Percentiles rank a stretch among this genome's conserved stretches.
Conservation (phyloP, 164 flowering plant genomes). For the Kalanchoe fedtschenkoi region DNA sequence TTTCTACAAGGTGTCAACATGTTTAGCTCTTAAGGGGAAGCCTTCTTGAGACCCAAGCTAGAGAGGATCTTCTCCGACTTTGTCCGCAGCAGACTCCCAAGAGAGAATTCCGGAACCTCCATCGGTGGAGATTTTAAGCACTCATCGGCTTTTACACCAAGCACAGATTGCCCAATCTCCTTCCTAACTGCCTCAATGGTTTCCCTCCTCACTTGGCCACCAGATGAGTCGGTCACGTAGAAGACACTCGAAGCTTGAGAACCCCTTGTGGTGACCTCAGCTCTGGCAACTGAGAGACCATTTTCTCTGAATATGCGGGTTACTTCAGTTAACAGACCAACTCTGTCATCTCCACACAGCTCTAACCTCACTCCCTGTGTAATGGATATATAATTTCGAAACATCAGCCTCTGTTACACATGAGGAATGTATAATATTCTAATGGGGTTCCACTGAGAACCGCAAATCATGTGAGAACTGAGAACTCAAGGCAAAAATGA, state of each 20-base stretch:
- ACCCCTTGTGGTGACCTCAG: slow-evolving; percentile 82
- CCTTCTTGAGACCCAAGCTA: slow-evolving; percentile 64
- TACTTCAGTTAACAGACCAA: slow-evolving; percentile 66
- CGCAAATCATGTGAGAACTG: no score
- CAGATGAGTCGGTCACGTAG: slow-evolving; percentile 77
- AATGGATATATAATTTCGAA: no score
- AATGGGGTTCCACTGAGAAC: no score
- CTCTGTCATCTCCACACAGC: slow-evolving; percentile 69
- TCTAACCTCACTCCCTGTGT: slow-evolving; percentile 88
- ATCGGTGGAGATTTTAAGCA: slow-evolving; percentile 34
- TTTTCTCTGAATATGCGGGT: slow-evolving; percentile 93
- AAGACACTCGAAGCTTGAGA: slow-evolving; percentile 73
- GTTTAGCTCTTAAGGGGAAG: no score
- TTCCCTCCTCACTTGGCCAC: slow-evolving; percentile 52
- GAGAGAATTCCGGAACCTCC: slow-evolving; percentile 50
- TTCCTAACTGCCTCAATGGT: slow-evolving; percentile 70
- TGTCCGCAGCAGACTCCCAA: slow-evolving; percentile 56
- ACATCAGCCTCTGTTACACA: no score
- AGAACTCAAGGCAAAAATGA: no score
- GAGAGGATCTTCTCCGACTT: slow-evolving; percentile 78
- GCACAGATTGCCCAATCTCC: slow-evolving; percentile 58
- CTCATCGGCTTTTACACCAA: slow-evolving; percentile 53
- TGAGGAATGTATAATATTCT: no score
- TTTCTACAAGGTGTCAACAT: no score
- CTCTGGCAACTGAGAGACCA: slow-evolving; percentile 72